phyloP scores from a whole-genome alignment of 805 yeast genomes.

The Cephaloascus fragrans region DNA sequence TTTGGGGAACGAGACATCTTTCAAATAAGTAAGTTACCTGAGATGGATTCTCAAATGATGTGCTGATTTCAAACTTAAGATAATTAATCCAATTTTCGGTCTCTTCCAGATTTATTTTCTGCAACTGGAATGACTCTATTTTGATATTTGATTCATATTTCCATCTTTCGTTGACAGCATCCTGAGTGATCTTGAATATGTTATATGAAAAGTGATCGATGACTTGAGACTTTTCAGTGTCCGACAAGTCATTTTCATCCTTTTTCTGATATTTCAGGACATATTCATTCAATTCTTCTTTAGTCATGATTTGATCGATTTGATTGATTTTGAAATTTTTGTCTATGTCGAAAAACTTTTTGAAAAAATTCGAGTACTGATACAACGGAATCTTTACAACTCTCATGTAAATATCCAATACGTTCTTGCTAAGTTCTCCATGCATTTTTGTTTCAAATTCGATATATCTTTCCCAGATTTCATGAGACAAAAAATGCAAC shows the following conservation, averaged over 20 bases:
- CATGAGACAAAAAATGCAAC: slow-evolving; percentile 63
- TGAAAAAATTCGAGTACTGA: slow-evolving; percentile 75
- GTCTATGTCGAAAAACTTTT: slow-evolving; percentile 29
- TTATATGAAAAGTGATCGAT: slow-evolving; percentile 33
- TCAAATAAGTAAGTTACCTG: slow-evolving; percentile 48
- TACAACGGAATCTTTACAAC: slow-evolving; percentile 62
- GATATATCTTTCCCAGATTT: slow-evolving; percentile 74
- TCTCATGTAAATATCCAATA: slow-evolving; percentile 30
- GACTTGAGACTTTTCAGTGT: slow-evolving; percentile 27
- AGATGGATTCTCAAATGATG: slow-evolving; percentile 11
- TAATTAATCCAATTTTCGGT: slow-evolving; percentile 53
- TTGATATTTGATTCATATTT: slow-evolving; percentile 55
- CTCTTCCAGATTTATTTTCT: slow-evolving; percentile 31
- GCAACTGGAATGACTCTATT: slow-evolving; percentile 47
- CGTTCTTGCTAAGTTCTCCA: slow-evolving; percentile 22
- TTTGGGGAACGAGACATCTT: slow-evolving; percentile 63
- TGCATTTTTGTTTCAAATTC: slow-evolving; percentile 40
- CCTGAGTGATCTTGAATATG: slow-evolving; percentile 37
- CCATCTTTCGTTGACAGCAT: slow-evolving; percentile 55
- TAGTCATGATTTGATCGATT: slow-evolving; percentile 8
- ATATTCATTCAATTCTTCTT: slow-evolving; percentile 11
- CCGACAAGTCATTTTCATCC: slow-evolving; percentile 16
- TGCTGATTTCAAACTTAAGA: slow-evolving; percentile 40
- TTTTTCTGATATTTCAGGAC: slow-evolving; percentile 13
- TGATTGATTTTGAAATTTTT: slow-evolving; percentile 22